Conservation (phyloP, 2,329 filamentous ascomycete genomes). For the Cryphonectria japonica region DNA sequence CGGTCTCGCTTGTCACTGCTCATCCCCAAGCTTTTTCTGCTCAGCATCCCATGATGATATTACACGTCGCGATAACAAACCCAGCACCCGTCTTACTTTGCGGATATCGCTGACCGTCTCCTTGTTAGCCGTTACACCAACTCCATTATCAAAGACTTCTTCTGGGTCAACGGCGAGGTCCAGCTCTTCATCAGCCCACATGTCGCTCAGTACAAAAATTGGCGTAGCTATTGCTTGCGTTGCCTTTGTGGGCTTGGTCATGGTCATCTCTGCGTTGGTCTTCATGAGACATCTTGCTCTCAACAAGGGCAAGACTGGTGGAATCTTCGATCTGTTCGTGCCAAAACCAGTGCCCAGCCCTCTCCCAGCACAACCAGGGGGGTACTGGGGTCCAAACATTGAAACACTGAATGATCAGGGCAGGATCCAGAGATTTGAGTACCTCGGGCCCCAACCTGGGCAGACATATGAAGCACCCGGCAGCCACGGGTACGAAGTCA, state of each 20-base stretch:
- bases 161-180: background rate
- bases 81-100: background rate
- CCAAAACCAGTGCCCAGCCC: background rate
- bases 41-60: background rate
- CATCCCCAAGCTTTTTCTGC: background rate
- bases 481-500: slow-evolving; percentile 5
- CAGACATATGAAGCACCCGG: slow-evolving; percentile 1
- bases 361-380: background rate
- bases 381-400: background rate
- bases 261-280: background rate
- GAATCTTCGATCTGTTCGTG: background rate
- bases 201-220: background rate
- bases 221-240: slow-evolving; percentile 5
- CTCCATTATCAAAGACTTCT: background rate
- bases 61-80: background rate
- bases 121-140: slow-evolving; percentile 5
- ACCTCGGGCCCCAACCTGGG: background rate
- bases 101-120: background rate
- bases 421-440: background rate
- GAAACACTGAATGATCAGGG: background rate
- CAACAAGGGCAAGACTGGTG: slow-evolving; percentile 1
- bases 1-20: background rate
- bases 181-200: background rate
- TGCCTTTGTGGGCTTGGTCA: background rate
- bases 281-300: slow-evolving; percentile 3